Evolutionary conservation across 495 filamentous ascomycete species (phyloP), one percentile per base, ranked within the genome.

Genomic region (Tuber magnatum): DNA sequence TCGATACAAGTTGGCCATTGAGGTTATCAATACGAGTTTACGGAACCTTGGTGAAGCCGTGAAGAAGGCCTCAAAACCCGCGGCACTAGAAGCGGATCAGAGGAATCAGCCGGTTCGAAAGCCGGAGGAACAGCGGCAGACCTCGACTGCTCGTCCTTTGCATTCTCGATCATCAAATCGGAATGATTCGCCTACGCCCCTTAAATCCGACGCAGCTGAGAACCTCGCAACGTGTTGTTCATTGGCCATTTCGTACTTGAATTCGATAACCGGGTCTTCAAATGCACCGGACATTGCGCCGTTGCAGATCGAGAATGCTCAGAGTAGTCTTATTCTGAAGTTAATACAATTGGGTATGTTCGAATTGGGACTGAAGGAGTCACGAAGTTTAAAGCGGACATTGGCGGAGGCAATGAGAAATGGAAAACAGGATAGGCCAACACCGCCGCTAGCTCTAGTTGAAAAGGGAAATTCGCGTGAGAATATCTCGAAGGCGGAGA

Each of bases 241-340:
- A 35, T 82, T 91, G 39, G 90, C 92, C 18, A 91, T 97, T 81
- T 86, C 89, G 5, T 90, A 88, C 70, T 84, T 98, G 68, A 85
- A 92, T 71, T 85, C 86, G 38, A 73, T 92, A 35, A 88, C 92
- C 74, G 80, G 84, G 42, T 77, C 84, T 70, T 81, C 87, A 77
- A 73, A 73, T 73, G 42, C 80, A 71, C 69, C 81, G 82, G 79
- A 84, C 78, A 87, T 88, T 24, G 89, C 90, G 14, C 88, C 86
- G 48, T 84, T 94, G 71, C 94, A 97, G 77, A 85, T 97, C 4
- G 94, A 97, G 81, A 90, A 89, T 74, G 95, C 92, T 10, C 92
- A 93, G 84, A 91, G 92, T 68, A 89, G 91, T 12, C 85, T 99
- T 61, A 85, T 92, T 39, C 89, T 88, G 61, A 94, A 90, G 77